Percentiles rank a stretch among this genome's conserved stretches.
Conservation (phyloP, 176 grass and related monocot genomes). For the Elymus sibiricus region DNA sequence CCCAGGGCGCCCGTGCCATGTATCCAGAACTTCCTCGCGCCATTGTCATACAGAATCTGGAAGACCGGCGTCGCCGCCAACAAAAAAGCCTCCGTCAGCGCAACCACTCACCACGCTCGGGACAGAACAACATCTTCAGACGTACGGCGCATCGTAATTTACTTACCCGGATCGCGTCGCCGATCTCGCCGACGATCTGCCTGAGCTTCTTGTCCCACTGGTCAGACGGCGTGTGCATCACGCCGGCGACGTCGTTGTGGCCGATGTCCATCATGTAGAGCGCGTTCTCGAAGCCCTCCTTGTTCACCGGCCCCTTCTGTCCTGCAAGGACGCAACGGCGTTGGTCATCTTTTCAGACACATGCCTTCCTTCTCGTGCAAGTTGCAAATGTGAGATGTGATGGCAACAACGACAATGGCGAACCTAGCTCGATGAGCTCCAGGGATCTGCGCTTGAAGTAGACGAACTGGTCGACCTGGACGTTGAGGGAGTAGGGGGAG, state of each 20-base stretch:
- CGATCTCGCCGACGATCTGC: constrained; percentile 47
- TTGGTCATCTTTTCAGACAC: not conserved
- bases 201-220: constrained; percentile 38
- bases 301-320: constrained; percentile 43
- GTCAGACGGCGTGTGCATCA: constrained; percentile 32
- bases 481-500: constrained; percentile 52
- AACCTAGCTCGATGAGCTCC: constrained; percentile 60
- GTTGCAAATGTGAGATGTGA: not conserved
- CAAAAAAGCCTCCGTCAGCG: constrained; percentile 7
- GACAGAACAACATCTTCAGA: not conserved
- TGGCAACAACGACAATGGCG: not conserved
- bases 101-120: not conserved
- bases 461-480: constrained; percentile 78
- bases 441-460: constrained; percentile 75
- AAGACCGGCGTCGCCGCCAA: not conserved
- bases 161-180: constrained; percentile 48
- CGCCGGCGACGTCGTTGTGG: constrained; percentile 61
- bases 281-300: constrained; percentile 59
- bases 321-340: constrained; percentile 28
- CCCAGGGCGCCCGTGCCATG: constrained; percentile 66
- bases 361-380: not conserved
- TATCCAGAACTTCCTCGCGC: constrained; percentile 84
- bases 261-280: constrained; percentile 87
- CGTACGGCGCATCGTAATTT: not conserved
- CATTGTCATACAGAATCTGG: constrained; percentile 60